Evolutionary conservation across 179 eudicot genomes (phyloP), one percentile per base, ranked within the genome.

Genomic region (Patellifolia procumbens): DNA sequence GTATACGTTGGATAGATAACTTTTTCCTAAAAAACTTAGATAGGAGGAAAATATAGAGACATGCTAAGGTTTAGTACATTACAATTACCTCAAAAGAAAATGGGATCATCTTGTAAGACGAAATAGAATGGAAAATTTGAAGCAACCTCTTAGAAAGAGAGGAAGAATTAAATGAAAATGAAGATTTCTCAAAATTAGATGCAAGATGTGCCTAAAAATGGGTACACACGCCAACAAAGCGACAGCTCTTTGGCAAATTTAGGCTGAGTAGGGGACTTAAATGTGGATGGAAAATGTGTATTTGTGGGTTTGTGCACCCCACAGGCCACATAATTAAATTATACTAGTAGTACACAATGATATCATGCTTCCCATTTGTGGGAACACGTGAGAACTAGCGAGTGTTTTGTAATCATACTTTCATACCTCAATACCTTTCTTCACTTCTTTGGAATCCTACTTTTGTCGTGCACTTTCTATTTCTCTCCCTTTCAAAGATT

Each of bases 301-400:
- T 20, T 5, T 8, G 39, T 37, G 37, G 5, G 19, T 1, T 70
- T 12, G 49, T 34, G 22, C 45, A 34, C 45, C 68, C 24, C 35
- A n/a, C n/a, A n/a, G n/a, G n/a, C n/a, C n/a, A n/a, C n/a, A n/a
- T n/a, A 28, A 28, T 32, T 32, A 34, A 35, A 7, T 61, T 16
- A 16, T 29, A 61, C 16, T 16, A 10, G 24, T 19, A 6, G 43
- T 26, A 67, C 32, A 26, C n/a, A 67, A 67, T 70, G 32, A 70
- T 70, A 49, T 49, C 42, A 73, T 73, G 76, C 68, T 32, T 60
- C 68, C 68, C 55, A 28, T 73, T n/a, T 29, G 59, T 34, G 68
- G 76, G 55, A 60, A 73, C 76, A 73, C 55, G 68, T 70, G 73
- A 69, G 42, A 48, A 20, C 56, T 60, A 3, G 19, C 31, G 17